Evolutionary conservation across 1,284 basidiomycete species (phyloP), one percentile per base, ranked within the genome.

Genomic region (Pseudozyma pruni): DNA sequence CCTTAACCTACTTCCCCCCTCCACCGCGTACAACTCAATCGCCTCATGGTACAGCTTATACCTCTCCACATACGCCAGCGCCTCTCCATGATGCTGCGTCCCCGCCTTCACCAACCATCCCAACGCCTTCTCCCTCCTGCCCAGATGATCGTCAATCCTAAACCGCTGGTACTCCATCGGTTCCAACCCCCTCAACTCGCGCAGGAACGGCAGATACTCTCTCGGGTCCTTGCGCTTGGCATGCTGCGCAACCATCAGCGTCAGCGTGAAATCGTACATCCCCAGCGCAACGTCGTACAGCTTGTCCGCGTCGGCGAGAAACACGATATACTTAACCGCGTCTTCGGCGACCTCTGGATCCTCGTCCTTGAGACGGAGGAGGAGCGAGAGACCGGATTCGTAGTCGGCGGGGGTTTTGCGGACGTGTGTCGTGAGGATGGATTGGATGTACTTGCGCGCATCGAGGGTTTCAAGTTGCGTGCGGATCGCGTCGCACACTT

Each of bases 271-370:
- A 83, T 99, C 93, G 83, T 99, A 99, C 93, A 98, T 98, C 22
- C 96, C 95, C 22, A 99, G 87, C 1, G 96, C 96, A 6, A 91
- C 91, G 80, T 98, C 90, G 84, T 94, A 98, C 3, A 98, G 87
- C 64, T 87, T 88, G 76, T 98, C 90, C 0, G 94, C 93, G 78
- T 98, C 93, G 16, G 93, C 93, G 29, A 99, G 87, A 86, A 98
- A 99, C 82, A 99, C 96, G 82, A 98, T 91, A 79, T 98, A 99
- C 82, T 95, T 97, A 77, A 98, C 91, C 2, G 95, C 95, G 55
- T 97, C 94, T 79, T 98, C 93, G 5, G 96, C 92, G 1, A 93
- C 84, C 34, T 88, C 86, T 0, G 90, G 88, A 29, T 80, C 87
- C 75, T 56, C 39, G 90, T 92, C 89, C 85, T 91, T 89, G 51